Evolutionary conservation across 1,284 basidiomycete species (phyloP), one percentile per base, ranked within the genome.

Genomic region (Marasmius oreades): DNA sequence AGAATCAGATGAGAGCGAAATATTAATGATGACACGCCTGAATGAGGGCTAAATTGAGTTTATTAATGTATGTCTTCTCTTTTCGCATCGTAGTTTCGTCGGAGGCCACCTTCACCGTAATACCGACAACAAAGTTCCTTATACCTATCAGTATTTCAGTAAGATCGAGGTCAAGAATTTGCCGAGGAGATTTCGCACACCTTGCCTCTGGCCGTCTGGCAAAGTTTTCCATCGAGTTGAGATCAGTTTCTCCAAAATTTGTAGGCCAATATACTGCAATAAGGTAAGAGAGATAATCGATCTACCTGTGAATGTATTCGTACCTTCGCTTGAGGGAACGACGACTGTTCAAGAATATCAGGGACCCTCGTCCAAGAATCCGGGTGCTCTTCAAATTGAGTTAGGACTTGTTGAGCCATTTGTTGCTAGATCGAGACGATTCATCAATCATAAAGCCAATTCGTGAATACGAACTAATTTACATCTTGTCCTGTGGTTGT

Each of bases 291-390:
- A 44, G 51, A 11, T 24, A 39, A 31, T 39, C 37, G 52, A 46
- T 22, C 43, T 33, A 51, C 26, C 47, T 44, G 43, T 47, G 14
- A 24, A 39, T 28, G 22, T 52, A 37, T 45, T 7, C 77, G 52
- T 50, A 93, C 95, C 82, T 99, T 99, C 44, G 95, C 88, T 72
- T 98, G 96, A 37, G 90, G 84, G 70, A 89, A 94, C 22, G 80
- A 78, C 10, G 93, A 92, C 58, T 81, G 81, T 69, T 98, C 94
- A 56, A 99, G 79, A 65, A 99, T 92, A 60, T 91, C 90, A 33
- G 97, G 97, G 1, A 99, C 97, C 68, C 93, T 85, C 63, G 96
- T 95, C 97, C 97, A 99, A 47, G 95, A 88, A 59, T 99, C 97
- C n/a, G 93, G 92, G 72, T 94, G 84, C 63, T 99, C 97, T 73